Evolutionary conservation across 1,139 yeast species (phyloP).

Genomic region (Suhomyces choctaworum): DNA sequence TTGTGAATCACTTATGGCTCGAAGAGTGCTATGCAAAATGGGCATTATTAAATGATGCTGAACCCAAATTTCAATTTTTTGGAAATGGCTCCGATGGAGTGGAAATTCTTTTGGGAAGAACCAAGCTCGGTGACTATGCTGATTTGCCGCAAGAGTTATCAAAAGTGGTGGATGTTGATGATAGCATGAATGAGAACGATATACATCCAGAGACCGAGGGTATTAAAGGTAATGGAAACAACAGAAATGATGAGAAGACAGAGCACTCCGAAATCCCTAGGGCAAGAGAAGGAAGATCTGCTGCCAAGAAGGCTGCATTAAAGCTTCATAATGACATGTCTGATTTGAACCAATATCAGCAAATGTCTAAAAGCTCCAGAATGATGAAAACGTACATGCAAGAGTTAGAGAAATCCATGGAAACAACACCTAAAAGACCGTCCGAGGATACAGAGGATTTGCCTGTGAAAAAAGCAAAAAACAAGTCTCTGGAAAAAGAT

Average conservation of each 20-base stretch:
- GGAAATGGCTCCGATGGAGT: conserved; percentile 41
- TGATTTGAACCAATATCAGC: conserved; percentile 61
- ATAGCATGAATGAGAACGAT: conserved; percentile 32
- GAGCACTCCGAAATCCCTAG: neutral
- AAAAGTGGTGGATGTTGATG: conserved; percentile 40
- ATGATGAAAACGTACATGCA: conserved; percentile 44
- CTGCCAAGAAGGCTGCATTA: conserved; percentile 64
- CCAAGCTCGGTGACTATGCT: conserved; percentile 45
- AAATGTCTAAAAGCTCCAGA: conserved; percentile 39
- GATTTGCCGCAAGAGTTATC: no score
- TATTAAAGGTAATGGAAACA: conserved; percentile 2
- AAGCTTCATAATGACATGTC: conserved; percentile 70
- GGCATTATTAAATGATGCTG: conserved; percentile 48
- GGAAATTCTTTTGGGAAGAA: conserved; percentile 52
- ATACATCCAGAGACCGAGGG: conserved; percentile 9
- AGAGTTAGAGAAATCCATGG: conserved; percentile 24
- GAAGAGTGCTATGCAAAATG: conserved; percentile 74
- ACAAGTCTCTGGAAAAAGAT: conserved; percentile 3
- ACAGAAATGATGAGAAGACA: neutral
- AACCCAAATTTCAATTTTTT: conserved; percentile 47
- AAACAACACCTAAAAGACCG: conserved; percentile 7
- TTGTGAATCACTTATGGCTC: conserved; percentile 86
- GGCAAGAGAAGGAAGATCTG: conserved; percentile 41
- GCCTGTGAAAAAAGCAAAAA: conserved; percentile 5
- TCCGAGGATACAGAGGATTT: conserved; percentile 3